A percentile compares a stretch with the other conserved stretches of the same genome.
These are phyloP conservation scores for Neurospora terricola DNA, from an alignment of 495 filamentous ascomycete genomes.

Conservation along the genomic window DNA sequence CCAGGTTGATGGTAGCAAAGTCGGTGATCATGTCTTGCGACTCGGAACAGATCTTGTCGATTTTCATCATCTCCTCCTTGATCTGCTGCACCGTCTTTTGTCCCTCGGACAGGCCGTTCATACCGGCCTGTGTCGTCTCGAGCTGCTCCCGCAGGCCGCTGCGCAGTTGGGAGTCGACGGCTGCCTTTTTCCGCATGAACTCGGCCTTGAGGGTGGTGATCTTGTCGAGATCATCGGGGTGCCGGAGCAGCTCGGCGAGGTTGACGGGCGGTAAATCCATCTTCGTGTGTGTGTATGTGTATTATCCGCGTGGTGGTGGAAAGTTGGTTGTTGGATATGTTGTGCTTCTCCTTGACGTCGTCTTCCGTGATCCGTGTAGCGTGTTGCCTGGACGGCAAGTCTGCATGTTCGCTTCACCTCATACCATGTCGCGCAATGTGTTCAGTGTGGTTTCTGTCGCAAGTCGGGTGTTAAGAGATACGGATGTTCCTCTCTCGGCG, in stretches of 20 bases:
- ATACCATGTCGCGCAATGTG: conserved; percentile 13
- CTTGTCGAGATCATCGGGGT: conserved; percentile 89
- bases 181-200: conserved; percentile 87
- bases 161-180: conserved; percentile 80
- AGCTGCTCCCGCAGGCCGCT: conserved; percentile 81
- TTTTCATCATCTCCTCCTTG: conserved; percentile 96
- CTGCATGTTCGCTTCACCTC: conserved; percentile 2
- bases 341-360: background rate
- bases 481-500: background rate
- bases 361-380: background rate
- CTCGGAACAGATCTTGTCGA: conserved; percentile 94
- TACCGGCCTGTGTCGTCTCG: conserved; percentile 83
- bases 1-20: conserved; percentile 91
- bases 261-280: conserved; percentile 53
- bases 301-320: background rate
- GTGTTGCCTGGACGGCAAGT: background rate
- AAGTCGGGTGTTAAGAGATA: background rate
- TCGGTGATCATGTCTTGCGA: conserved; percentile 92
- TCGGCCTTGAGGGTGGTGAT: conserved; percentile 82
- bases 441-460: background rate
- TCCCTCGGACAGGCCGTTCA: conserved; percentile 74
- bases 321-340: background rate
- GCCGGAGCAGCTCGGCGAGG: conserved; percentile 63
- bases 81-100: conserved; percentile 80
- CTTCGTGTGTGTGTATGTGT: conserved; percentile 3